phyloP scores from a whole-genome alignment of 192 early-diverging fungal genomes.

The Gryganskiella cystojenkinii region DNA sequence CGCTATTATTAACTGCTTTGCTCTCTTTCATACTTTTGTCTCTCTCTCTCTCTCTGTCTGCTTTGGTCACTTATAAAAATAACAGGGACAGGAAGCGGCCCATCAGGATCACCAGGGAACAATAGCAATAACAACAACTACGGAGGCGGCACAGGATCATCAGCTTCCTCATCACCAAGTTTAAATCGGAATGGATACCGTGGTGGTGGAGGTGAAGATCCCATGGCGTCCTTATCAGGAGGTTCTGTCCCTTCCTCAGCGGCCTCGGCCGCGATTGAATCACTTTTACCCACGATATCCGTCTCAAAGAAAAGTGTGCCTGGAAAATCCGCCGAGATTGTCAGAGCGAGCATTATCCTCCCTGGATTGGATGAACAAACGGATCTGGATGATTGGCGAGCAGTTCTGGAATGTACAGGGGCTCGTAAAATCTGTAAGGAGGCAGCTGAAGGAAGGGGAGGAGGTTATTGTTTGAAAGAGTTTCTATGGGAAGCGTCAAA shows the following conservation, averaged over 20 bases:
- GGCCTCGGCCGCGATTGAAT: slow-evolving; percentile 50
- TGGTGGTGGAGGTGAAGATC: no score
- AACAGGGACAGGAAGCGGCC: slow-evolving; percentile 27
- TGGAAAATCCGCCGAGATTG: slow-evolving; percentile 54
- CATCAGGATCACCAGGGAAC: slow-evolving; percentile 25
- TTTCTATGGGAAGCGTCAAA: no score
- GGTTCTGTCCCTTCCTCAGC: slow-evolving; percentile 31
- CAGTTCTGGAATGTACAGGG: slow-evolving; percentile 49
- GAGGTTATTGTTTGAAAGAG: slow-evolving; percentile 11
- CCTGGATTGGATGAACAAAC: slow-evolving; percentile 54
- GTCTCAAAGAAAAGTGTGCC: slow-evolving; percentile 50
- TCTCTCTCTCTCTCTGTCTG: not conserved
- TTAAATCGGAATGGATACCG: slow-evolving; percentile 3
- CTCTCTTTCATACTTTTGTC: not conserved
- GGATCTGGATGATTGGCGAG: slow-evolving; percentile 54
- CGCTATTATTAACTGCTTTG: no score
- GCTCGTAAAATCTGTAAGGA: slow-evolving; percentile 51
- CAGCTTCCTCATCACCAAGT: slow-evolving; percentile 30
- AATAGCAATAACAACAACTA: no score
- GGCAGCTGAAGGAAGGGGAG: not conserved
- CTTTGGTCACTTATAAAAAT: not conserved
- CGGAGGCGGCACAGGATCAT: slow-evolving; percentile 6
- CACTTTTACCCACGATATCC: slow-evolving; percentile 32
- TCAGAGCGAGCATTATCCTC: slow-evolving; percentile 40
- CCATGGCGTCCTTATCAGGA: slow-evolving; percentile 6